Evolutionary conservation across 1,284 basidiomycete genomes (phyloP), one percentile per base, ranked within the genome.

Genomic region (Exobasidium cylindrosporum): DNA sequence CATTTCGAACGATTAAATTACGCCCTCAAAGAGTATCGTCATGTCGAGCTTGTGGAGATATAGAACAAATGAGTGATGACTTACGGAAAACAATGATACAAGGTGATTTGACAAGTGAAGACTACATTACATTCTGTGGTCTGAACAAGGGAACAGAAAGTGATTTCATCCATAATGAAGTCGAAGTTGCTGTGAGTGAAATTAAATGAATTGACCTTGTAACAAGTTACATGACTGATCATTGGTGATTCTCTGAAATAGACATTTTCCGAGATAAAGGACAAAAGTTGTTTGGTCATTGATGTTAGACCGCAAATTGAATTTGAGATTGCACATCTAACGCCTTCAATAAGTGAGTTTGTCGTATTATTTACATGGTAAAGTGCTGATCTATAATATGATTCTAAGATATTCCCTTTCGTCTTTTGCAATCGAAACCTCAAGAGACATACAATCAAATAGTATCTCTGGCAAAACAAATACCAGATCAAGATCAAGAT

Each of bases 281-380:
- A 59, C 11, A 7, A 52, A 17, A 14, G 30, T 7, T 46, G 62
- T 1, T 43, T 77, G 13, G 23, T 97, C 7, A 82, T 98, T 17
- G 96, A 98, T 71, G 92, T 96, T 4, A 85, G 96, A 17, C 86
- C 91, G 1, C 81, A 82, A 32, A 86, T 85, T 0, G 94, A 97
- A 80, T 97, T 88, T 78, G 88, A 87, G 0, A 97, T 98, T 45
- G 93, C 92, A 66, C 86, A 87, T 58, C 79, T 40, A 7, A 17
- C 17, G 7, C 35, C 35, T 17, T 40, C 35, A 7, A 17, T 40
- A 7, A 40, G 35, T 40, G 35, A 40, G 35, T 40, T 17, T 17
- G 17, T 7, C n/a, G n/a, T n/a, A n/a, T n/a, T n/a, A n/a, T n/a
- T n/a, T n/a, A n/a, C n/a, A n/a, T n/a, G n/a, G n/a, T 91, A 3